Evolutionary conservation across 1,139 yeast genomes (phyloP), one percentile per base, ranked within the genome.

Genomic region (Pichiaceae sp.): DNA sequence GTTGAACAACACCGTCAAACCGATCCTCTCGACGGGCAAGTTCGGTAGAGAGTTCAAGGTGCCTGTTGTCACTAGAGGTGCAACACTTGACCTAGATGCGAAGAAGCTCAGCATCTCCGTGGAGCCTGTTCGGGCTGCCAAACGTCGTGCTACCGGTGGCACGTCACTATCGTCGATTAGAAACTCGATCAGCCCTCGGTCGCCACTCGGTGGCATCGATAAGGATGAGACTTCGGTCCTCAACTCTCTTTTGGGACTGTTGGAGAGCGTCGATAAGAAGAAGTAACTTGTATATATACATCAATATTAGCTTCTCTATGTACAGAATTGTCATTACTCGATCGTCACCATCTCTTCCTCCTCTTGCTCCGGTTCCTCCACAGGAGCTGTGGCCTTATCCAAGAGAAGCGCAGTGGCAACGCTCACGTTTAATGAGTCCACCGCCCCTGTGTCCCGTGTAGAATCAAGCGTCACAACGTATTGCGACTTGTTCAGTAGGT

Each of bases 381-480:
- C n/a, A 12, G 14, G 17, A 26, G 29, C 28, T 8, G 28, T 25
- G 11, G 24, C 24, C 24, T 65, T 67, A 30, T 68, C 63, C 21
- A 84, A 59, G 37, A 85, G 53, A 26, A 86, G 53, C 1, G 89
- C 93, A 2, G 89, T 72, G 1, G 96, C 96, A 4, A 87, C 96
- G 52, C 94, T 83, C 28, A 85, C 96, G 54, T 87, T 87, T 48
- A 87, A 63, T 17, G 95, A 83, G 52, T 86, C 96, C 27, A 87
- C 78, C 7, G 28, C n/a, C 7, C 11, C 24, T 14, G 74, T 59
- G 5, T 57, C 64, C 33, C 56, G 38, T 26, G 41, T 44, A 30
- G 48, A 44, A 7, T 56, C 45, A 52, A 84, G 64, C 18, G 74
- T 71, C 8, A 78, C 89, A 38, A 72, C 62, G 50, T 66, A 78